These are phyloP conservation scores for Suillus sp. DNA, from an alignment of 768 basidiomycete genomes.

Conservation along the genomic window DNA sequence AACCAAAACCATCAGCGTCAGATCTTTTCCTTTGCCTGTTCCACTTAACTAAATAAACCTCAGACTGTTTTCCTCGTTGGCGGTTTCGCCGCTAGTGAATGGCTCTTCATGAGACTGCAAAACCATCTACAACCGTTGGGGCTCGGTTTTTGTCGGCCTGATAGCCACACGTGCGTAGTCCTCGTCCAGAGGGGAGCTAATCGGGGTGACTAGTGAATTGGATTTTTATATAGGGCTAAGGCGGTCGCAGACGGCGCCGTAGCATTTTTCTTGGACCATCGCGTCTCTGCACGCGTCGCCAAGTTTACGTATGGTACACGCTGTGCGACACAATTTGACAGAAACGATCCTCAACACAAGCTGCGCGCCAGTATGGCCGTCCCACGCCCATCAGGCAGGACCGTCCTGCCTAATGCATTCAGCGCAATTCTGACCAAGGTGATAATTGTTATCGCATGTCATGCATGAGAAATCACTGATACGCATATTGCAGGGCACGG, in stretches of 20 bases:
- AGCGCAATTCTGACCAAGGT: slow-evolving; percentile 35
- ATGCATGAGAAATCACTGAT: background rate
- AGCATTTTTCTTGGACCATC: slow-evolving; percentile 46
- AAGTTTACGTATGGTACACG: slow-evolving; percentile 43
- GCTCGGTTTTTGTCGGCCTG: slow-evolving; percentile 49
- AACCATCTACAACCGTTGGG: slow-evolving; percentile 35
- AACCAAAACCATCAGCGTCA: slow-evolving; percentile 27
- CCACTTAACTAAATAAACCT: slow-evolving; percentile 12
- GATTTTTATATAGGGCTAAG: slow-evolving; percentile 38
- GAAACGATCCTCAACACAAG: slow-evolving; percentile 31
- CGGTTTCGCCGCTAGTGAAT: slow-evolving; percentile 47
- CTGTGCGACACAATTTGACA: slow-evolving; percentile 33
- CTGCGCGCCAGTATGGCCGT: slow-evolving; percentile 29
- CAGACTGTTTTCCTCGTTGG: slow-evolving; percentile 47
- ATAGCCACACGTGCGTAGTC: slow-evolving; percentile 48
- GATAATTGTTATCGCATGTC: background rate
- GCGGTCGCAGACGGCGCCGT: slow-evolving; percentile 50
- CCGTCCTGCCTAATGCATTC: slow-evolving; percentile 35
- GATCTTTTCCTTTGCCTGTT: slow-evolving; percentile 4
- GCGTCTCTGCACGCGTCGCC: slow-evolving; percentile 40
- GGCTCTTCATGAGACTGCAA: slow-evolving; percentile 39
- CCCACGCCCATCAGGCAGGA: slow-evolving; percentile 36
- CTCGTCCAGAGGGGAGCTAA: background rate
- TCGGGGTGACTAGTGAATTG: background rate
- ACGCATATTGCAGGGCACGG: slow-evolving; percentile 25